Conservation (phyloP, 805 yeast genomes). For the Geotrichum ghanense region DNA sequence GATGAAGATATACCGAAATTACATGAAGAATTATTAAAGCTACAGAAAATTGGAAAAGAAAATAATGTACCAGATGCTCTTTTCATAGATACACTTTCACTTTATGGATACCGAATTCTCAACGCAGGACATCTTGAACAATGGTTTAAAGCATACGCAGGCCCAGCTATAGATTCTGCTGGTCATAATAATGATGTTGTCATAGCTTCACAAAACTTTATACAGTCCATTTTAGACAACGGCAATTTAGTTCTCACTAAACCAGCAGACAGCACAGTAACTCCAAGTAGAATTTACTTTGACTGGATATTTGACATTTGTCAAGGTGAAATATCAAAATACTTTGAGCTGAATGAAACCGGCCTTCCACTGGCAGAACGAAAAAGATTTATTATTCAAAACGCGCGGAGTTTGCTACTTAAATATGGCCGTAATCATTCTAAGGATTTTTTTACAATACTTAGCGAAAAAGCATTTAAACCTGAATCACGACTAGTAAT, state of each 20-base stretch:
- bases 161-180: conserved; percentile 44
- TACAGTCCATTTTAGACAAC: conserved; percentile 20
- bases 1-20: background rate
- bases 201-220: conserved; percentile 21
- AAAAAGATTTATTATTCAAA: conserved; percentile 34
- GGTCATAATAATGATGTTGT: conserved; percentile 35
- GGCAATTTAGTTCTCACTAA: conserved; percentile 7
- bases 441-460: conserved; percentile 25
- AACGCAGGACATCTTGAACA: background rate
- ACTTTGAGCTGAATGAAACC: conserved; percentile 22
- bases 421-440: conserved; percentile 34
- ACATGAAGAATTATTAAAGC: background rate
- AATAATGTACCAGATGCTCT: background rate
- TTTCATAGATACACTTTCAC: background rate
- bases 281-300: conserved; percentile 15
- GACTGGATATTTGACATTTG: conserved; percentile 17
- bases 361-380: conserved; percentile 32
- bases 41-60: background rate
- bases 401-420: conserved; percentile 31
- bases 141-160: background rate
- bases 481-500: conserved; percentile 29
- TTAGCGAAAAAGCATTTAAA: conserved; percentile 28
- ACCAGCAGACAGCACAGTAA: conserved; percentile 9
- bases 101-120: background rate
- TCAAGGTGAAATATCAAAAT: conserved; percentile 13